Evolutionary conservation across 306 rosid genomes (phyloP).

Genomic region (Lathyrus oleraceus): DNA sequence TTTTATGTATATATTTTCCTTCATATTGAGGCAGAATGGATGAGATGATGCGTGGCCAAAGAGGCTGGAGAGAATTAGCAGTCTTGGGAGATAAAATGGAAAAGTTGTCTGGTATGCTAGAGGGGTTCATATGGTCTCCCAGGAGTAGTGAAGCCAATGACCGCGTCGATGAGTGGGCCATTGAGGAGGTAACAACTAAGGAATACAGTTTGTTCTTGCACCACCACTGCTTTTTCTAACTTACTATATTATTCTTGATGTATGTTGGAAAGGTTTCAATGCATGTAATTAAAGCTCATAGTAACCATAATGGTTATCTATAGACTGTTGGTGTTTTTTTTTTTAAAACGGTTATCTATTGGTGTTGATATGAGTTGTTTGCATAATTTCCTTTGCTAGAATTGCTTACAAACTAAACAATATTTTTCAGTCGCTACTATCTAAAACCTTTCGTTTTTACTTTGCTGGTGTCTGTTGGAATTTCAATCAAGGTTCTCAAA

Average conservation of each 20-base stretch:
- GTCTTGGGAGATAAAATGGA: conserved; percentile 85
- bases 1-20: conserved; percentile 21
- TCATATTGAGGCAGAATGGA: conserved; percentile 74
- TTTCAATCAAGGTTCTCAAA: conserved; percentile 3
- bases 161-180: conserved; percentile 64
- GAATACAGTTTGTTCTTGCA: conserved; percentile 14
- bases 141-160: conserved; percentile 53
- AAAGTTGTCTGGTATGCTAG: conserved; percentile 77
- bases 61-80: conserved; percentile 97
- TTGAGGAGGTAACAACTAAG: conserved; percentile 75
- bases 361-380: conserved; percentile 23
- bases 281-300: conserved; percentile 7
- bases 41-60: conserved; percentile 95
- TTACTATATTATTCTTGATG: conserved; percentile 24
- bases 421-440: conserved; percentile 7
- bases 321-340: no score
- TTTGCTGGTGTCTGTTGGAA: conserved; percentile 11
- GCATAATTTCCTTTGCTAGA: conserved; percentile 7
- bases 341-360: neutral
- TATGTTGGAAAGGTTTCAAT: conserved; percentile 27
- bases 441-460: conserved; percentile 24
- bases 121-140: conserved; percentile 83
- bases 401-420: conserved; percentile 3
- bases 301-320: neutral
- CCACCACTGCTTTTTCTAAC: conserved; percentile 8